These are phyloP conservation scores for Botrytis tulipae DNA, from an alignment of 2,329 filamentous ascomycete species.

Conservation along the genomic window DNA sequence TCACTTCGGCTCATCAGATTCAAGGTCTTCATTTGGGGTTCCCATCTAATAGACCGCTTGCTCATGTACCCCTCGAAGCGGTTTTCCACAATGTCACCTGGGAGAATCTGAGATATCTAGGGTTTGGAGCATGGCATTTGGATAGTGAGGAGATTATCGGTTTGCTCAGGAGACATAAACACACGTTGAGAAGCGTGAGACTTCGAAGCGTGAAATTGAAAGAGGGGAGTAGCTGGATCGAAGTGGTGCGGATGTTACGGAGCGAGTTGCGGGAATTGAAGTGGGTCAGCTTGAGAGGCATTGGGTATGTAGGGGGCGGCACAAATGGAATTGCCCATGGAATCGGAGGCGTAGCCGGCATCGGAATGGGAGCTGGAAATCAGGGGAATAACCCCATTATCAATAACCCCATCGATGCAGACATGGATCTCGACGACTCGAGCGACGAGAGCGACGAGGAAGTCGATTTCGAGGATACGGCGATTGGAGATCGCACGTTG, in stretches of 20 bases:
- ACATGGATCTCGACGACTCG: constrained; percentile 4
- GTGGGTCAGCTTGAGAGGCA: constrained; percentile 60
- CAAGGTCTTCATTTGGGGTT: constrained; percentile 65
- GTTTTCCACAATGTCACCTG: constrained; percentile 63
- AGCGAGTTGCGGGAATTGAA: constrained; percentile 56
- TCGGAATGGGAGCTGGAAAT: not conserved
- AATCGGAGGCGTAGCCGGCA: not conserved
- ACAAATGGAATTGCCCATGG: not conserved
- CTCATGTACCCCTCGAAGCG: constrained; percentile 52
- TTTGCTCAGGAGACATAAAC: constrained; percentile 54
- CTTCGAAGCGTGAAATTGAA: constrained; percentile 60
- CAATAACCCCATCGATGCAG: not conserved
- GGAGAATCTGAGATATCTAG: constrained; percentile 60
- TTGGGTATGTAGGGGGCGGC: constrained; percentile 50
- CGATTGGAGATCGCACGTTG: constrained; percentile 10
- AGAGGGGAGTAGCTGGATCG: constrained; percentile 58
- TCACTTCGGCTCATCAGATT: constrained; percentile 58
- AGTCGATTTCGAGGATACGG: constrained; percentile 10
- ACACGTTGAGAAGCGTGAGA: constrained; percentile 56
- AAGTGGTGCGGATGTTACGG: constrained; percentile 56
- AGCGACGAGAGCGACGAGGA: constrained; percentile 10
- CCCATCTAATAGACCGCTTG: constrained; percentile 49
- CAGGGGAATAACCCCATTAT: not conserved
- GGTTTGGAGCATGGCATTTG: constrained; percentile 63
- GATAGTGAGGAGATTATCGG: constrained; percentile 58